Evolutionary conservation across 1,139 yeast genomes (phyloP).

Genomic region (Geotrichum phurueaensis): DNA sequence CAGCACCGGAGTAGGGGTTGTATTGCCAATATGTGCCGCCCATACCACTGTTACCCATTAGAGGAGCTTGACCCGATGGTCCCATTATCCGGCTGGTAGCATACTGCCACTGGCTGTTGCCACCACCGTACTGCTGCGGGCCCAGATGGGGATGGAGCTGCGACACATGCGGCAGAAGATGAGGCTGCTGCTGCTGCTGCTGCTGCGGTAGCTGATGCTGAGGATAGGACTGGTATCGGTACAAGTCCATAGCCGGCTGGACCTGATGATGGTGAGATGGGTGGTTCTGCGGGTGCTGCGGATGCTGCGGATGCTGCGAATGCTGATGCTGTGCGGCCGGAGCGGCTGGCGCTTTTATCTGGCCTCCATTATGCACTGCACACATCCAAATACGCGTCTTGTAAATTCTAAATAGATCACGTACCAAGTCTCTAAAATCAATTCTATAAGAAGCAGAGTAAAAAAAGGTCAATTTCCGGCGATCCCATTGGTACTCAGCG

Average conservation of each 20-base stretch:
- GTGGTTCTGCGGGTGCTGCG: not conserved
- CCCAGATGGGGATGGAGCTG: not conserved
- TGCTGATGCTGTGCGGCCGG: not conserved
- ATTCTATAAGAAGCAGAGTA: slow-evolving; percentile 78
- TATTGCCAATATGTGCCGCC: not conserved
- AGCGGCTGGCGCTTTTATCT: not conserved
- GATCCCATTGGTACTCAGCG: slow-evolving; percentile 94
- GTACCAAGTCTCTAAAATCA: slow-evolving; percentile 86
- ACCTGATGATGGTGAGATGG: not conserved
- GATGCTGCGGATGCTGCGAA: not conserved
- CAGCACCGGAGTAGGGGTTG: not conserved
- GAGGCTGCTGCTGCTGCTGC: not conserved
- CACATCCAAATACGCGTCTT: slow-evolving; percentile 97
- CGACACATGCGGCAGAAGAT: not conserved
- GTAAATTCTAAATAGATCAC: slow-evolving; percentile 86
- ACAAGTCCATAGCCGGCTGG: not conserved
- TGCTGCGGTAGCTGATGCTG: not conserved
- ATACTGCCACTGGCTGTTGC: not conserved
- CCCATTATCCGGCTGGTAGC: not conserved
- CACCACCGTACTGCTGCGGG: not conserved
- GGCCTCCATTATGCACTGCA: slow-evolving; percentile 46
- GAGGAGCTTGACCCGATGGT: not conserved
- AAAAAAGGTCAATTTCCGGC: slow-evolving; percentile 86
- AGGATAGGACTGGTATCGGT: not conserved
- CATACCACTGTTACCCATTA: not conserved